phyloP scores from a whole-genome alignment of 768 basidiomycete genomes.

The Termitomyces titanicus region DNA sequence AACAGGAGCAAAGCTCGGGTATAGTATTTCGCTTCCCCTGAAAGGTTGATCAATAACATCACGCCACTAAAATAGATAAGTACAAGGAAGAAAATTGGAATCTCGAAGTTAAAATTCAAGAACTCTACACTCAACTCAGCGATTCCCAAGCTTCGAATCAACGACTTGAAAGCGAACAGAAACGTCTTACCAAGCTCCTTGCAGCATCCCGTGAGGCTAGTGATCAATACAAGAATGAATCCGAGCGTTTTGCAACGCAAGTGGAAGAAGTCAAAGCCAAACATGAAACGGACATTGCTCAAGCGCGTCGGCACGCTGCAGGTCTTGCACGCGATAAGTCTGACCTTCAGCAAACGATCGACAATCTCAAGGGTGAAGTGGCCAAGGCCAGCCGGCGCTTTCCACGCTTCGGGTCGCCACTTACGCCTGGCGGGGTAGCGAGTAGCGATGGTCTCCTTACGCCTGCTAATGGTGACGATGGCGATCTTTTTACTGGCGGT shows the following conservation, averaged over 20 bases:
- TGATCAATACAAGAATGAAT: slow-evolving; percentile 86
- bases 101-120: slow-evolving; percentile 89
- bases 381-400: slow-evolving; percentile 59
- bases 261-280: slow-evolving; percentile 79
- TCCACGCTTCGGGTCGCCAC: slow-evolving; percentile 66
- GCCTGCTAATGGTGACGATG: slow-evolving; percentile 49
- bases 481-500: slow-evolving; percentile 66
- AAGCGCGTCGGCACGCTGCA: slow-evolving; percentile 83
- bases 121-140: slow-evolving; percentile 66
- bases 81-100: slow-evolving; percentile 99
- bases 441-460: slow-evolving; percentile 49
- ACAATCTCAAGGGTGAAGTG: slow-evolving; percentile 70
- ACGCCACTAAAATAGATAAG: slow-evolving; percentile 54
- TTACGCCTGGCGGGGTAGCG: slow-evolving; percentile 58
- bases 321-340: slow-evolving; percentile 89
- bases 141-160: slow-evolving; percentile 63
- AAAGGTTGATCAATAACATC: slow-evolving; percentile 6
- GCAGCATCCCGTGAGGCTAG: slow-evolving; percentile 66
- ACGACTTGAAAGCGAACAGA: slow-evolving; percentile 79
- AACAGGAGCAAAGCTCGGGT: slow-evolving; percentile 83
- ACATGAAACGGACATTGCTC: slow-evolving; percentile 94
- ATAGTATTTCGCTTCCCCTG: slow-evolving; percentile 19
- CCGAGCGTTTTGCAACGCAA: slow-evolving; percentile 60
- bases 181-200: slow-evolving; percentile 74
- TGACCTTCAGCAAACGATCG: slow-evolving; percentile 81